These are phyloP conservation scores for Psidium friedrichsthalianum DNA, from an alignment of 345 rosid species.

Conservation along the genomic window DNA sequence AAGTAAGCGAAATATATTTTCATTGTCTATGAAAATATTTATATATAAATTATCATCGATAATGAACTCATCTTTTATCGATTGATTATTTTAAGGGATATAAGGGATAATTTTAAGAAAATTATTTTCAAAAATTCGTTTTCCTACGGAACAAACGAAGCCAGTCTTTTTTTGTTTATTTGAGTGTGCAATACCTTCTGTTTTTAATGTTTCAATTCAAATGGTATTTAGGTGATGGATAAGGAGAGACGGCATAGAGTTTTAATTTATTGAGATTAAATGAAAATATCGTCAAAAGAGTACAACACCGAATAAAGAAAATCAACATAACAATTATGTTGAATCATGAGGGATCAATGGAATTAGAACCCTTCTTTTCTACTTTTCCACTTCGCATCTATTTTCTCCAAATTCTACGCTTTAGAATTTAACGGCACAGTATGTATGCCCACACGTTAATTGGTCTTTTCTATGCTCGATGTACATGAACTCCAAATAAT, in stretches of 20 bases:
- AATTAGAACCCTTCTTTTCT: background rate
- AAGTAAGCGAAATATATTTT: too few relatives aligned
- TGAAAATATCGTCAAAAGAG: background rate
- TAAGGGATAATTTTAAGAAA: background rate
- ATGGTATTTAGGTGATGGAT: background rate
- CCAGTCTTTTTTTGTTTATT: background rate
- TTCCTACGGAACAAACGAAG: background rate
- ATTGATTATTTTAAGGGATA: background rate
- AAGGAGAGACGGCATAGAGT: background rate
- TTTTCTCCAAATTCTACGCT: background rate
- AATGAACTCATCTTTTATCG: background rate
- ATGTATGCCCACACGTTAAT: background rate
- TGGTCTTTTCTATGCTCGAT: background rate
- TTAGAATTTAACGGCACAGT: background rate
- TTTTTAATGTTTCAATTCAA: background rate
- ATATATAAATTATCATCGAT: too few relatives aligned
- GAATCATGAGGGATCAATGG: background rate
- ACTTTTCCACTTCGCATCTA: background rate
- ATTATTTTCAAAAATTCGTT: fast-evolving
- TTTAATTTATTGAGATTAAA: background rate
- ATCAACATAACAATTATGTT: background rate
- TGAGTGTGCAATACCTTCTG: background rate
- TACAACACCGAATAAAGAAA: background rate
- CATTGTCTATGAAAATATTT: too few relatives aligned
- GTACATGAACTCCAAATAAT: background rate